Percentiles rank a stretch among this genome's conserved stretches.
phyloP scores from a whole-genome alignment of 306 rosid genomes.

The Betula pendula region DNA sequence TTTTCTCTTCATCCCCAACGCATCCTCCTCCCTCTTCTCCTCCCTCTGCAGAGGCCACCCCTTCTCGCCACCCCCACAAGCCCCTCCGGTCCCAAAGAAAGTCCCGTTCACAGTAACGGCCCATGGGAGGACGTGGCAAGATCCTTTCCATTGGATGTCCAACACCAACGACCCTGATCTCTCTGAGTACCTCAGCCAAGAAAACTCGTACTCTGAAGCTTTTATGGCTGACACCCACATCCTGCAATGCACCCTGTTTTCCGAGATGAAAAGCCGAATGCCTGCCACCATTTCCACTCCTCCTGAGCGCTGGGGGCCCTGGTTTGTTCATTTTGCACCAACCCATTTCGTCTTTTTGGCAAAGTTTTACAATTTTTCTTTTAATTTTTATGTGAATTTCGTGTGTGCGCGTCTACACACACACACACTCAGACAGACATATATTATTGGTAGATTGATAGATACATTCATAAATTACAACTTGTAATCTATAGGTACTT shows the following conservation, averaged over 20 bases:
- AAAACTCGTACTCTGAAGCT: conserved; percentile 68
- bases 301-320: conserved; percentile 92
- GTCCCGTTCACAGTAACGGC: conserved; percentile 55
- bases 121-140: conserved; percentile 69
- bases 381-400: neutral
- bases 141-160: conserved; percentile 91
- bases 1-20: conserved; percentile 12
- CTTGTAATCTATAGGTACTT: neutral
- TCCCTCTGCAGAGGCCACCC: conserved; percentile 36
- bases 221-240: conserved; percentile 76
- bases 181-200: conserved; percentile 54
- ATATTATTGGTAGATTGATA: no score
- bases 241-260: conserved; percentile 48
- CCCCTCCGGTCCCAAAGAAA: conserved; percentile 66
- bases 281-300: conserved; percentile 75
- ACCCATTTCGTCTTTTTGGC: conserved; percentile 8
- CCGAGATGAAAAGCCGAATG: conserved; percentile 74
- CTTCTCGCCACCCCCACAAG: conserved; percentile 32
- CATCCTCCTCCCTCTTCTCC: conserved; percentile 42
- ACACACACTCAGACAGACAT: no score
- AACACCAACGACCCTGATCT: conserved; percentile 62
- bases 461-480: neutral
- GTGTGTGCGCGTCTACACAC: neutral
- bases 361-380: neutral
- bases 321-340: conserved; percentile 47